A percentile compares a stretch with the other conserved stretches of the same genome.
Conservation (phyloP, 2,329 filamentous ascomycete genomes). For the Claviceps capensis region DNA sequence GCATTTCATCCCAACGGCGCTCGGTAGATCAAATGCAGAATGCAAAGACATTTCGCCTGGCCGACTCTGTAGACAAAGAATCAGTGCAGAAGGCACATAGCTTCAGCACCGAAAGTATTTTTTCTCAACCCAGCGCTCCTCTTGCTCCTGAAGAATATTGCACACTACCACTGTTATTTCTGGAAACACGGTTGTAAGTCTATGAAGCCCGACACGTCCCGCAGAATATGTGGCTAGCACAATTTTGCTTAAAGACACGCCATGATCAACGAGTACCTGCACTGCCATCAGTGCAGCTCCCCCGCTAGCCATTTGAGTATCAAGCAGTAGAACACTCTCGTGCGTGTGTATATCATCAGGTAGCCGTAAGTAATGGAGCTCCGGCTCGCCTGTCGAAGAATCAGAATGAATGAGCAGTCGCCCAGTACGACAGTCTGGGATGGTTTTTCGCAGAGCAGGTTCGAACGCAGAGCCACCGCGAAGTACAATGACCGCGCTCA, state of each 20-base stretch:
- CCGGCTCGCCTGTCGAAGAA: slow-evolving; percentile 72
- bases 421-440: slow-evolving; percentile 84
- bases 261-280: slow-evolving; percentile 88
- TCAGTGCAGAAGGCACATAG: not conserved
- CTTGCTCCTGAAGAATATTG: slow-evolving; percentile 65
- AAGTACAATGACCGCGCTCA: slow-evolving; percentile 77
- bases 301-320: slow-evolving; percentile 89
- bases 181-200: slow-evolving; percentile 79
- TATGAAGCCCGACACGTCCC: slow-evolving; percentile 68
- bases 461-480: slow-evolving; percentile 83
- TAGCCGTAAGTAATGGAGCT: slow-evolving; percentile 79
- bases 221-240: slow-evolving; percentile 90
- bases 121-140: slow-evolving; percentile 81
- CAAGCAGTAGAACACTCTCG: slow-evolving; percentile 71
- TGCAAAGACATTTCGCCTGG: not conserved
- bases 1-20: too few relatives aligned
- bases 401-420: slow-evolving; percentile 86
- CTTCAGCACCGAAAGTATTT: slow-evolving; percentile 74
- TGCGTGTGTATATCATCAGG: slow-evolving; percentile 60
- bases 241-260: slow-evolving; percentile 70
- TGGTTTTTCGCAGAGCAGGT: slow-evolving; percentile 73
- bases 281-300: slow-evolving; percentile 85
- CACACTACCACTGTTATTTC: slow-evolving; percentile 77
- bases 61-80: not conserved
- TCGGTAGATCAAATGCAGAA: not conserved